These are phyloP conservation scores for Citrus hindsii DNA, from an alignment of 345 rosid genomes.

Conservation along the genomic window DNA sequence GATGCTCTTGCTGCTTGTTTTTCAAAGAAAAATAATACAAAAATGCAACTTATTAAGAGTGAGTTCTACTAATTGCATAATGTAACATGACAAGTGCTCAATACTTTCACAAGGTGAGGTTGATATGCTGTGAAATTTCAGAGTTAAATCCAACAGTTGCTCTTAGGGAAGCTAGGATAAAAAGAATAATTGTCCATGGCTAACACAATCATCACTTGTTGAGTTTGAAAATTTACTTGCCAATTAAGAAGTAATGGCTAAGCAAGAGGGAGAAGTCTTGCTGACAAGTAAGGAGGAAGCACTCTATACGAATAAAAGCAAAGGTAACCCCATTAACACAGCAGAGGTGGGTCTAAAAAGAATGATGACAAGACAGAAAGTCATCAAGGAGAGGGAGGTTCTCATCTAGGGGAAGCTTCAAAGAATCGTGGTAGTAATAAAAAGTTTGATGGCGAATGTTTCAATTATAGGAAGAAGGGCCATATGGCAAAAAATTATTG, in stretches of 20 bases:
- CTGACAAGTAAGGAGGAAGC: background rate
- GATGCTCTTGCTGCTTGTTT: too few species aligned
- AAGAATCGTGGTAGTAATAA: too few species aligned
- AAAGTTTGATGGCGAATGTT: too few species aligned
- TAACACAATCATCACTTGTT: constrained; percentile 1
- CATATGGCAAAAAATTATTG: too few species aligned
- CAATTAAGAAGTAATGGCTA: constrained; percentile 1
- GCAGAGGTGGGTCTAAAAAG: too few species aligned
- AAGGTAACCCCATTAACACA: too few species aligned
- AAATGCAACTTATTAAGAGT: too few species aligned
- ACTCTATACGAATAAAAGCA: constrained; percentile 5
- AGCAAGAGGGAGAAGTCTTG: constrained; percentile 3
- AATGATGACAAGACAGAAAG: too few species aligned
- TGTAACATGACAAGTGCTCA: background rate
- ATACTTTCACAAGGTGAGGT: constrained; percentile 12
- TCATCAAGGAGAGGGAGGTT: too few species aligned
- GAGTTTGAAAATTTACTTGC: constrained; percentile 10
- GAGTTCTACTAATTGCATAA: background rate
- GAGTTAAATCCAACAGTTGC: background rate
- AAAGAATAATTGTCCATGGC: background rate
- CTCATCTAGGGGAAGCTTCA: too few species aligned
- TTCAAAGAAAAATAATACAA: too few species aligned
- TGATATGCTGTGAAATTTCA: background rate
- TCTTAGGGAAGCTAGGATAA: background rate
- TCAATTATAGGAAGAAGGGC: too few species aligned